These are phyloP conservation scores for Conoideocrella luteorostrata DNA, from an alignment of 2,329 filamentous ascomycete genomes.

Conservation along the genomic window DNA sequence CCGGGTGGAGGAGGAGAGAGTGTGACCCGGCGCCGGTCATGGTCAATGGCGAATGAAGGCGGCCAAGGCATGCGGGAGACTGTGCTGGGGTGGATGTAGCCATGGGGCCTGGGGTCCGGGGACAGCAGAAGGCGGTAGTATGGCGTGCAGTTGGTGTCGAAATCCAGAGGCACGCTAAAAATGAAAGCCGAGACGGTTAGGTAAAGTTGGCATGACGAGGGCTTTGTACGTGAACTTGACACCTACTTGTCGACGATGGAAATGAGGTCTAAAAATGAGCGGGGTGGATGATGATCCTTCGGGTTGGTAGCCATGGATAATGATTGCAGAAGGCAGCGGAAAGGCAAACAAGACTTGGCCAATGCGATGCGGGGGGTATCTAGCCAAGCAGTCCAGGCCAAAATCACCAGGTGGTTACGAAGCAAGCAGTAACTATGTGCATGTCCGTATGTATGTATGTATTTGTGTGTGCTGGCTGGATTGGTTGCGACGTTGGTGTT, in stretches of 20 bases:
- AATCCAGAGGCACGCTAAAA: constrained; percentile 43
- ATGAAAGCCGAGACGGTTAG: constrained; percentile 10
- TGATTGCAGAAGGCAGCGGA: too few species aligned
- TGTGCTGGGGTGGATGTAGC: constrained; percentile 41
- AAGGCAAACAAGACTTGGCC: too few species aligned
- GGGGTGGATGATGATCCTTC: neutral
- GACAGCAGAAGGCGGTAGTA: constrained; percentile 42
- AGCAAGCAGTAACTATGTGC: too few species aligned
- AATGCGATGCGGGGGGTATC: too few species aligned
- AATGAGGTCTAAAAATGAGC: constrained; percentile 29
- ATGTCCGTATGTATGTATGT: too few species aligned
- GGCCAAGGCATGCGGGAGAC: constrained; percentile 43
- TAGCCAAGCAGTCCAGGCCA: too few species aligned
- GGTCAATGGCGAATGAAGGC: constrained; percentile 28
- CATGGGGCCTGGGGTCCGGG: constrained; percentile 39
- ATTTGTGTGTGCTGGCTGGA: too few species aligned
- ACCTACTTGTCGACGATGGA: constrained; percentile 36
- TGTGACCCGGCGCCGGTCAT: constrained; percentile 24
- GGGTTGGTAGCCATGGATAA: neutral
- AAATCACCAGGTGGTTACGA: too few species aligned
- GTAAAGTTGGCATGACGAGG: constrained; percentile 6
- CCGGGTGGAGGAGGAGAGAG: constrained; percentile 20
- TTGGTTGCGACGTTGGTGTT: too few species aligned
- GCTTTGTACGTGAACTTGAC: neutral
- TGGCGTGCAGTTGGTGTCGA: constrained; percentile 27